Evolutionary conservation across 2,329 filamentous ascomycete species (phyloP), one percentile per base, ranked within the genome.

Genomic region (Phoma herbarum): DNA sequence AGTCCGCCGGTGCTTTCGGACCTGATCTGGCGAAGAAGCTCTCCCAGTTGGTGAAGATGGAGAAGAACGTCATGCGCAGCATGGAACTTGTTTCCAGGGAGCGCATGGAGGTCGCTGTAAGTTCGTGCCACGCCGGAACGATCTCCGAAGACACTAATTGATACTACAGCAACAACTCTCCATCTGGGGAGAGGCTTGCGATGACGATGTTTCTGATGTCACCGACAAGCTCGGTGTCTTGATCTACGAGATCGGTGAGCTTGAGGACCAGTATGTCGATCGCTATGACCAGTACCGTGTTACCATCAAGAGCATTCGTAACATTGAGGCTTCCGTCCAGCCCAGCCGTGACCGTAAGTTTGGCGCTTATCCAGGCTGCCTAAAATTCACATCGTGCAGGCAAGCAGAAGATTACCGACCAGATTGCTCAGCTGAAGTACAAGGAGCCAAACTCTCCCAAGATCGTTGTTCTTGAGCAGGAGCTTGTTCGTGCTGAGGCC

Each of bases 31-130:
- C 95, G 59, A 97, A 97, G 86, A 99, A 99, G 86, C 89, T 99
- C 63, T 92, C 93, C 39, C 92, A 96, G 82, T 87, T 99, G 52
- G 95, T 99, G 64, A 99, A 99, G 87, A 99, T 99, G 95, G 95
- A 99, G 83, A 99, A 99, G 88, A 98, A 99, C 77, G 92, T 97
- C 57, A 99, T 99, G 95, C 92, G 95, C 79, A 97, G 93, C 78
- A 89, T 98, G 85, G 95, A 99, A 78, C 85, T 92, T 48, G 95
- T 98, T 52, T 93, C 93, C 44, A 90, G 93, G 74, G 95, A 99
- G 84, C 89, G 95, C 71, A 98, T 98, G 93, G 95, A 98, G 74
- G 94, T 97, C 67, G 95, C 95, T 75, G 93, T 97, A 90, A 75
- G 92, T 85, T 63, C 59, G 48, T 23, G 22, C 49, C 33, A 33